Evolutionary conservation across 768 basidiomycete species (phyloP).

Genomic region (Leccinum pellstonianum): DNA sequence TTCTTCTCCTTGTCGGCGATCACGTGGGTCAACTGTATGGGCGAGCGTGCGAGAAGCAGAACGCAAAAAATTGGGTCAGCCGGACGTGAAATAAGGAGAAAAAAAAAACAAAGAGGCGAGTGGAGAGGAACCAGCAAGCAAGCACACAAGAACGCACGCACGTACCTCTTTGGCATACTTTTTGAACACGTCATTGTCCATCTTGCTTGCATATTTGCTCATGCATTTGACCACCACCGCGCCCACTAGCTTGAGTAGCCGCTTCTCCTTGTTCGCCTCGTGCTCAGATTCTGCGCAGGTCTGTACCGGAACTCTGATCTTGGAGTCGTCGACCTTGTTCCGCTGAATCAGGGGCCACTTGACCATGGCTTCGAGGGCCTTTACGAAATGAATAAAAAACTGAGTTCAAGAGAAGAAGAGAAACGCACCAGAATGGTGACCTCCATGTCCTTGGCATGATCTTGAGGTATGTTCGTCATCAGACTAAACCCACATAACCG

Average conservation of each 20-base stretch:
- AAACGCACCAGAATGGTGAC: slow-evolving; percentile 64
- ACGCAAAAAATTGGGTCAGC: slow-evolving; percentile 1
- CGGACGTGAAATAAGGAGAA: background rate
- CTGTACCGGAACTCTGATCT: slow-evolving; percentile 65
- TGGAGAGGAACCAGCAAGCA: background rate
- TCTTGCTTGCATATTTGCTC: slow-evolving; percentile 79
- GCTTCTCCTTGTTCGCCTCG: slow-evolving; percentile 76
- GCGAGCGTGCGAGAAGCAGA: background rate
- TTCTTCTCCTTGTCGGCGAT: slow-evolving; percentile 97
- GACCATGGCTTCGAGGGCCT: slow-evolving; percentile 67
- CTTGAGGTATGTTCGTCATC: slow-evolving; percentile 86
- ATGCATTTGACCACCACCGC: slow-evolving; percentile 89
- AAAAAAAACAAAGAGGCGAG: background rate
- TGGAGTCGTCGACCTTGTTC: slow-evolving; percentile 90
- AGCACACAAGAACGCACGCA: background rate
- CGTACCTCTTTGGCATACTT: slow-evolving; percentile 91
- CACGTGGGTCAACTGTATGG: slow-evolving; percentile 69
- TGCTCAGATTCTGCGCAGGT: slow-evolving; percentile 53
- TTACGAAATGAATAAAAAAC: background rate
- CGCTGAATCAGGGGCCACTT: slow-evolving; percentile 81
- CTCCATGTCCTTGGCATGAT: slow-evolving; percentile 68
- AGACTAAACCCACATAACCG: slow-evolving; percentile 90
- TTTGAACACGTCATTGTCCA: slow-evolving; percentile 86
- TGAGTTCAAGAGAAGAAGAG: background rate
- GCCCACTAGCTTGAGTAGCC: slow-evolving; percentile 77